phyloP scores from a whole-genome alignment of 169 alveolate species.

The Eimeria brunetti region DNA sequence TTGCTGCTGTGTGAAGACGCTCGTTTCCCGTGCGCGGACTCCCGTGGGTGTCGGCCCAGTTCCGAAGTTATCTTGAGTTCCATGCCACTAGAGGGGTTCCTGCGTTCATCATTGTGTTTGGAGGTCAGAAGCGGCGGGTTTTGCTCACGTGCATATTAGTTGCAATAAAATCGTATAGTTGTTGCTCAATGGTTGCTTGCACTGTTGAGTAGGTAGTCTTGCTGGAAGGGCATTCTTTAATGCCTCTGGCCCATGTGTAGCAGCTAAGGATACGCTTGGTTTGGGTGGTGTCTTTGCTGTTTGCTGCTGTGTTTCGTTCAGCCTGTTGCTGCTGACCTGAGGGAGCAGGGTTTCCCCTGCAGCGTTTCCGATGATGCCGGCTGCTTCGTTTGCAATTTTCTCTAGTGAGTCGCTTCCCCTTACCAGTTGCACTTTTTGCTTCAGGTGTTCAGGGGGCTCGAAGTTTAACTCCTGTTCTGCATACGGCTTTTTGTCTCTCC shows the following conservation, averaged over 20 bases:
- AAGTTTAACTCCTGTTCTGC: background rate
- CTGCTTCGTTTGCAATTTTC: conserved; percentile 45
- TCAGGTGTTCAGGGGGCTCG: background rate
- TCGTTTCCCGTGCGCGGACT: conserved; percentile 21
- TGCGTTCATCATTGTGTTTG: conserved; percentile 6
- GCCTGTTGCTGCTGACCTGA: conserved; percentile 43
- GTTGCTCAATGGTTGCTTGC: background rate
- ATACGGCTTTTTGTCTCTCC: background rate
- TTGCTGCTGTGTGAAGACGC: conserved; percentile 31
- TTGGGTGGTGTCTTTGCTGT: background rate
- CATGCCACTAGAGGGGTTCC: conserved; percentile 16
- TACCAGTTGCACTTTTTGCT: background rate
- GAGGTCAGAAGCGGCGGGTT: background rate
- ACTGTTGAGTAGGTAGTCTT: background rate
- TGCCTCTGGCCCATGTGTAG: background rate
- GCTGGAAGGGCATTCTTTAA: background rate
- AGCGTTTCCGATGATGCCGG: conserved; percentile 33
- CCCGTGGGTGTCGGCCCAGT: conserved; percentile 2
- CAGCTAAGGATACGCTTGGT: background rate
- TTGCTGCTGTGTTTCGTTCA: conserved; percentile 24
- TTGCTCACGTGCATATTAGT: background rate
- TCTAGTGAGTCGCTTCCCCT: conserved; percentile 22
- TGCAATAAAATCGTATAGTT: background rate
- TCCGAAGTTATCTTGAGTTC: background rate
- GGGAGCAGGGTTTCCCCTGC: conserved; percentile 26